These are phyloP conservation scores for Beta vulgaris DNA, from an alignment of 148 eudicot species.

Conservation along the genomic window DNA sequence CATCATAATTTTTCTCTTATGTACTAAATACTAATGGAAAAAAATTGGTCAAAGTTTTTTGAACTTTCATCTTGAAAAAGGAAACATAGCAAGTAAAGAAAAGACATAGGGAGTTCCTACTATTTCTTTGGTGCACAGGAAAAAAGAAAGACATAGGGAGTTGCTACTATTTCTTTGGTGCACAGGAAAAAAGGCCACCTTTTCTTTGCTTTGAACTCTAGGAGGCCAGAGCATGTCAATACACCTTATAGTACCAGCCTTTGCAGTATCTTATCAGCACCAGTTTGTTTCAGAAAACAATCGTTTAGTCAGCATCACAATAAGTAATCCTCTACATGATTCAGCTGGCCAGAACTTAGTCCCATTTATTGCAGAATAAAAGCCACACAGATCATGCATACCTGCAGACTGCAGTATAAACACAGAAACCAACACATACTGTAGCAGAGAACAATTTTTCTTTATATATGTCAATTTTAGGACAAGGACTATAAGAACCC, in stretches of 20 bases:
- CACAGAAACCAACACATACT: neutral
- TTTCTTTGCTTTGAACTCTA: no score
- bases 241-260: neutral
- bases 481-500: neutral
- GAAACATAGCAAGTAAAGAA: no score
- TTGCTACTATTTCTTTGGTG: no score
- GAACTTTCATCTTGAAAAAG: no score
- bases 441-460: neutral
- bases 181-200: no score
- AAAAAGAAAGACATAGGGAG: no score
- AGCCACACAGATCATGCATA: neutral
- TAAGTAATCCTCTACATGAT: neutral
- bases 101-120: no score
- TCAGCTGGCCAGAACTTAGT: neutral
- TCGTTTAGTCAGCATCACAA: neutral
- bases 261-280: neutral
- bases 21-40: no score
- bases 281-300: neutral
- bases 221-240: no score
- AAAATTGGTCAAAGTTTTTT: no score
- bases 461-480: neutral
- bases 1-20: no score
- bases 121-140: no score
- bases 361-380: neutral
- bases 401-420: neutral